Conservation (phyloP, 768 basidiomycete species). For the Russula ochroleuca region DNA sequence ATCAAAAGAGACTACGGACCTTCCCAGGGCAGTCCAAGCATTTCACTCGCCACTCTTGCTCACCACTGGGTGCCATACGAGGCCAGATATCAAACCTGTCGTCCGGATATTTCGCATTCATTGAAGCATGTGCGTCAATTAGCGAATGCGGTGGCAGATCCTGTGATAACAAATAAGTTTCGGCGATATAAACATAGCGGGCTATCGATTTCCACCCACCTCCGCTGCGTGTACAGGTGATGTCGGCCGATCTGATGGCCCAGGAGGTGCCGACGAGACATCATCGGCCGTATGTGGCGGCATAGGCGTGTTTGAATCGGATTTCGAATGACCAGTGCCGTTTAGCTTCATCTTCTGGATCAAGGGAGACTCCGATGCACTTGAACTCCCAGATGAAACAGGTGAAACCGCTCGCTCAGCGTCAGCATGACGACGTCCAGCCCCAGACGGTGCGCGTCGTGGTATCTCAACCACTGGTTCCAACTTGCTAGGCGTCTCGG, state of each 20-base stretch:
- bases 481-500: conserved; percentile 51
- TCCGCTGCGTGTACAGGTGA: conserved; percentile 19
- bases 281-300: conserved; percentile 24
- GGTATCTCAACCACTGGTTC: conserved; percentile 38
- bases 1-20: conserved; percentile 43
- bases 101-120: conserved; percentile 70
- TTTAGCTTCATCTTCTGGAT: conserved; percentile 62
- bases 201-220: conserved; percentile 5
- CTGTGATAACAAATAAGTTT: conserved; percentile 4
- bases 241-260: conserved; percentile 19
- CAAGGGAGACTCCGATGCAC: conserved; percentile 69
- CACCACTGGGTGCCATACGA: conserved; percentile 47
- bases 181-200: not conserved
- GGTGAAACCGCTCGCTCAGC: conserved; percentile 62
- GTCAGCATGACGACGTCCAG: conserved; percentile 32
- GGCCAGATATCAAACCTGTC: conserved; percentile 79
- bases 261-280: conserved; percentile 14
- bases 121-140: conserved; percentile 54
- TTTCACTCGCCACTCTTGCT: conserved; percentile 85
- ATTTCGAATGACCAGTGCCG: conserved; percentile 40
- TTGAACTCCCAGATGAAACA: conserved; percentile 62
- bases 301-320: conserved; percentile 31
- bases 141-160: conserved; percentile 64
- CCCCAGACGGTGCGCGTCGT: conserved; percentile 7
- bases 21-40: conserved; percentile 93